Percentiles rank a stretch among this genome's conserved stretches.
These are phyloP conservation scores for Candida vartiovaarae DNA, from an alignment of 805 yeast species.

Conservation along the genomic window DNA sequence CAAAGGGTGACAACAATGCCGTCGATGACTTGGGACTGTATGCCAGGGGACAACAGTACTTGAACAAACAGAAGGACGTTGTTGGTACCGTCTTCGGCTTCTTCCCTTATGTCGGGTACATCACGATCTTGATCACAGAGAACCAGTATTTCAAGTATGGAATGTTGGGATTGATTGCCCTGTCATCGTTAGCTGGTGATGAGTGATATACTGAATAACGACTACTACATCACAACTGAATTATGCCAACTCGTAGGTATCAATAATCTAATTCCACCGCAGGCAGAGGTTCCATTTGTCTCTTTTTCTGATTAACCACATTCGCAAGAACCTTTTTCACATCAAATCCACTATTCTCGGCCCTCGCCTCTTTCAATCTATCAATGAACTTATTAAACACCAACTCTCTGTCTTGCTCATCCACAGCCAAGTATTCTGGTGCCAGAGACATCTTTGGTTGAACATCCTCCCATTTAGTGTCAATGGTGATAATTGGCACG, in stretches of 20 bases:
- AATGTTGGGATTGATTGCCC: slow-evolving; percentile 64
- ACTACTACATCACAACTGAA: background rate
- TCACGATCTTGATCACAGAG: slow-evolving; percentile 87
- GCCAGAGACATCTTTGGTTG: slow-evolving; percentile 23
- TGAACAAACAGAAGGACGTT: slow-evolving; percentile 70
- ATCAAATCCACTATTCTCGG: slow-evolving; percentile 16
- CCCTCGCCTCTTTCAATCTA: slow-evolving; percentile 21
- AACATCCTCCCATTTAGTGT: slow-evolving; percentile 32
- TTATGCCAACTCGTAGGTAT: background rate
- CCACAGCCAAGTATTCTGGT: slow-evolving; percentile 30
- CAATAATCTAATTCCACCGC: slow-evolving; percentile 30
- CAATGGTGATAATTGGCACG: slow-evolving; percentile 19
- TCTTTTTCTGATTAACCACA: slow-evolving; percentile 13
- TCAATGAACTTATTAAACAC: slow-evolving; percentile 30
- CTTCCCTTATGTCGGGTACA: slow-evolving; percentile 82
- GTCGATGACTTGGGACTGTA: slow-evolving; percentile 86
- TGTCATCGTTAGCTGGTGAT: slow-evolving; percentile 61
- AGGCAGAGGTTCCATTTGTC: slow-evolving; percentile 20
- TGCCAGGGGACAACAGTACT: slow-evolving; percentile 65
- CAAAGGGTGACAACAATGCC: slow-evolving; percentile 95
- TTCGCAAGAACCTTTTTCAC: slow-evolving; percentile 16
- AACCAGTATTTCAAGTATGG: slow-evolving; percentile 76
- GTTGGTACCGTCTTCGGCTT: slow-evolving; percentile 92
- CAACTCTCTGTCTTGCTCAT: slow-evolving; percentile 22
- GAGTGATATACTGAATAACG: background rate